Percentiles rank a stretch among this genome's conserved stretches.
These are phyloP conservation scores for Monosporascus sp. DNA, from an alignment of 2,329 filamentous ascomycete genomes.

Conservation along the genomic window DNA sequence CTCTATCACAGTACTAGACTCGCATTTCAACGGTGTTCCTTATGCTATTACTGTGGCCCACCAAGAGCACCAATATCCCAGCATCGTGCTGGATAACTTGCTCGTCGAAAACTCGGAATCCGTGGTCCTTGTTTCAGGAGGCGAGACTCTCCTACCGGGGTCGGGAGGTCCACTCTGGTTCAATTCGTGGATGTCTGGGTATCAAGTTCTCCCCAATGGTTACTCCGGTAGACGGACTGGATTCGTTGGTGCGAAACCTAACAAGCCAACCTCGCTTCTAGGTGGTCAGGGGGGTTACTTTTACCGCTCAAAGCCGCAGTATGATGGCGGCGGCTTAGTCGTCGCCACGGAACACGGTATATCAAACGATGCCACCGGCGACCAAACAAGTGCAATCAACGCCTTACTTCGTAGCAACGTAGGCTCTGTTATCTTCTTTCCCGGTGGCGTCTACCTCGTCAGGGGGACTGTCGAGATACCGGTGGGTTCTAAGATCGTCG, in stretches of 20 bases:
- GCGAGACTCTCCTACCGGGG: neutral
- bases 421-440: conserved; percentile 11
- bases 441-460: conserved; percentile 16
- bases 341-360: conserved; percentile 6
- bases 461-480: conserved; percentile 38
- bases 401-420: conserved; percentile 5
- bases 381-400: conserved; percentile 17
- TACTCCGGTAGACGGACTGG: neutral
- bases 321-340: conserved; percentile 9
- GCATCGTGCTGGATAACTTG: conserved; percentile 46
- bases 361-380: conserved; percentile 26
- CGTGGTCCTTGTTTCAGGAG: neutral
- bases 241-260: neutral
- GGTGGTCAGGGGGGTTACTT: conserved; percentile 14
- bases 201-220: neutral
- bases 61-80: conserved; percentile 27
- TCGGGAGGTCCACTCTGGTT: neutral
- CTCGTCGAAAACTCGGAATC: conserved; percentile 31
- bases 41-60: conserved; percentile 41
- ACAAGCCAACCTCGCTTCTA: conserved; percentile 6
- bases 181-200: neutral
- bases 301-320: conserved; percentile 26
- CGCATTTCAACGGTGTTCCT: conserved; percentile 41
- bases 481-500: conserved; percentile 59
- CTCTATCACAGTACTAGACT: conserved; percentile 51